phyloP scores from a whole-genome alignment of 2,329 filamentous ascomycete species.

The Claviceps africana region DNA sequence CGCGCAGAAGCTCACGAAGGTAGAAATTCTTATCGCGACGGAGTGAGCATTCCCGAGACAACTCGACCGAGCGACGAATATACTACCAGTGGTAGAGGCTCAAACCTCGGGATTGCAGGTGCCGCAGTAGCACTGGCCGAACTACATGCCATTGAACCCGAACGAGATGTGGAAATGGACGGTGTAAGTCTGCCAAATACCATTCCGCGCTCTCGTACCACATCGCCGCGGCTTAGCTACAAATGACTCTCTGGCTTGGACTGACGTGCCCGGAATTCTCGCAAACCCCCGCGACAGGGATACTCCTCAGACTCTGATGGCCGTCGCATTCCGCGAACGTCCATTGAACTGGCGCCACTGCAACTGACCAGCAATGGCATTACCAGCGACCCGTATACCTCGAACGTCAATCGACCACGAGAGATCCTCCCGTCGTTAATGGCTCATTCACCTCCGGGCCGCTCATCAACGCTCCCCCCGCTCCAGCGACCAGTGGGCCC shows the following conservation, averaged over 20 bases:
- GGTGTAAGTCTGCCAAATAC: slow-evolving; percentile 39
- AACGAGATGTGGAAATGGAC: slow-evolving; percentile 66
- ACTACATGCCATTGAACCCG: slow-evolving; percentile 61
- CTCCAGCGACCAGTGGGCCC: slow-evolving; percentile 60
- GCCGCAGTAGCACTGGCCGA: slow-evolving; percentile 80
- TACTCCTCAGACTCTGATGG: slow-evolving; percentile 60
- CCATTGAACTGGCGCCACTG: slow-evolving; percentile 61
- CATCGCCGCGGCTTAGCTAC: slow-evolving; percentile 8
- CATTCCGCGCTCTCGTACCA: slow-evolving; percentile 14
- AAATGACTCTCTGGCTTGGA: neutral
- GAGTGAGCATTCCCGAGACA: slow-evolving; percentile 51
- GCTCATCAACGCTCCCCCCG: slow-evolving; percentile 78
- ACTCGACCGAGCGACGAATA: slow-evolving; percentile 58
- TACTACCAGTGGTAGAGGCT: slow-evolving; percentile 27
- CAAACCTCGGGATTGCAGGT: slow-evolving; percentile 45
- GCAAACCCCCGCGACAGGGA: slow-evolving; percentile 28
- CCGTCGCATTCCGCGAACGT: slow-evolving; percentile 47
- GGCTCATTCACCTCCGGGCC: slow-evolving; percentile 66
- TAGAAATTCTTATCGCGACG: slow-evolving; percentile 40
- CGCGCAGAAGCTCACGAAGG: slow-evolving; percentile 41
- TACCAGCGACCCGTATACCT: slow-evolving; percentile 59
- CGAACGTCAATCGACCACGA: slow-evolving; percentile 38
- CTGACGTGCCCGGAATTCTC: slow-evolving; percentile 4
- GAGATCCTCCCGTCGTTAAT: slow-evolving; percentile 75
- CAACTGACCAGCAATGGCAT: slow-evolving; percentile 44